Conservation (phyloP, 31 red algal species). For the Endocladia muricata region DNA sequence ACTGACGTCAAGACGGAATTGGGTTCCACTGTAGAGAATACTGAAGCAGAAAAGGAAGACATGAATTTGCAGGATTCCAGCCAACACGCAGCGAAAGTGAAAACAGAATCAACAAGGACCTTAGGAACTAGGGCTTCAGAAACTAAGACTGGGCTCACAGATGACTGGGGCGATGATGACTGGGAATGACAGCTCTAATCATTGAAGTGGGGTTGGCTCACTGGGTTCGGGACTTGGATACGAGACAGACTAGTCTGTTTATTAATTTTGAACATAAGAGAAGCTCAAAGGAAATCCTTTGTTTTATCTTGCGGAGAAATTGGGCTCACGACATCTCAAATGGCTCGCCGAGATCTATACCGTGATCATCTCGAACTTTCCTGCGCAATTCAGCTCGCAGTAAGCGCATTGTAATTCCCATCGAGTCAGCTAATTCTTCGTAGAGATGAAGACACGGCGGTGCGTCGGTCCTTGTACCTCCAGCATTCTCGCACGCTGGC, state of each 20-base stretch:
- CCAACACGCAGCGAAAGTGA: too few relatives aligned
- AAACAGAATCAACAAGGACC: neutral
- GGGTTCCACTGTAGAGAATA: too few relatives aligned
- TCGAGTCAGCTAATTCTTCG: constrained; percentile 76
- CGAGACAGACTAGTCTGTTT: too few relatives aligned
- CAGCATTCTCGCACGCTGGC: constrained; percentile 33
- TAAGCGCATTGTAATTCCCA: constrained; percentile 59
- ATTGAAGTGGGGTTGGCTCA: too few relatives aligned
- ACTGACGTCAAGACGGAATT: too few relatives aligned
- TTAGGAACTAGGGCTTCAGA: neutral
- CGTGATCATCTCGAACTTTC: constrained; percentile 42
- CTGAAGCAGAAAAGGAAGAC: too few relatives aligned
- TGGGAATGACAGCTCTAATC: constrained; percentile 1
- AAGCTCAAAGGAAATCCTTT: neutral
- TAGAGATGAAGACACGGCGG: constrained; percentile 73
- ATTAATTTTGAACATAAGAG: neutral
- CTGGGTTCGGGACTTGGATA: too few relatives aligned
- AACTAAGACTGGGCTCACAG: neutral
- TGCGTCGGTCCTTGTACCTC: constrained; percentile 52
- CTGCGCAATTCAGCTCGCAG: constrained; percentile 63
- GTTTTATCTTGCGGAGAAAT: neutral
- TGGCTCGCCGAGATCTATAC: constrained; percentile 62
- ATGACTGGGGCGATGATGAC: constrained; percentile 54
- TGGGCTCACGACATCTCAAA: constrained; percentile 64
- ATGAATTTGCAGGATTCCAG: neutral